phyloP scores from a whole-genome alignment of 176 grass and related monocot genomes.

The Coix lacrymajobi region DNA sequence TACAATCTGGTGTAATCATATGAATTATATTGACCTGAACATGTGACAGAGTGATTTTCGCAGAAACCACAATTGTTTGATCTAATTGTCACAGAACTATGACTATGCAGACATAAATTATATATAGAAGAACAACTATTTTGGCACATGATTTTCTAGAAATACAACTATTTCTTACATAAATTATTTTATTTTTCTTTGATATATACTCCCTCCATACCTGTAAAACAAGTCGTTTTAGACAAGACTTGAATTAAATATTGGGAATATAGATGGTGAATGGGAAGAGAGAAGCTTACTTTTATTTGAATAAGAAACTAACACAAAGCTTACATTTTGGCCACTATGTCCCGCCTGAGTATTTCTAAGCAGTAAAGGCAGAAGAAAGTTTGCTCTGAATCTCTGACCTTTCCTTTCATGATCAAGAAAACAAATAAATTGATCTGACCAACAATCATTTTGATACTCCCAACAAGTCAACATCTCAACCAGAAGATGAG shows the following conservation, averaged over 20 bases:
- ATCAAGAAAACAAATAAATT: not conserved
- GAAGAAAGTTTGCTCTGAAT: not conserved
- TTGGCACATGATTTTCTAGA: not conserved
- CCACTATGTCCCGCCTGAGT: not conserved
- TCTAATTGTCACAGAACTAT: not conserved
- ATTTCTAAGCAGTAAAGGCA: not conserved
- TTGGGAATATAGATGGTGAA: not conserved
- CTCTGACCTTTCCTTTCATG: not conserved
- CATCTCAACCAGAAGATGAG: not conserved
- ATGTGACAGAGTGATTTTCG: not conserved
- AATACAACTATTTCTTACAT: not conserved
- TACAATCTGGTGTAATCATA: not conserved
- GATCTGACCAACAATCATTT: slow-evolving; percentile 16
- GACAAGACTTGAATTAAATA: no score
- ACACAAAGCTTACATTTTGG: not conserved
- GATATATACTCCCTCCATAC: no score
- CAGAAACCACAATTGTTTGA: not conserved
- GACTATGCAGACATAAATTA: not conserved
- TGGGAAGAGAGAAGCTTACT: not conserved
- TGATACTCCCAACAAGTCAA: slow-evolving; percentile 26
- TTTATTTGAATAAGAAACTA: not conserved
- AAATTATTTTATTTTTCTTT: not conserved
- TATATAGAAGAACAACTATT: not conserved
- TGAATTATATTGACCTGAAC: not conserved
- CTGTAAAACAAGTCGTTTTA: no score